phyloP scores from a whole-genome alignment of 1,284 basidiomycete species.

The Naganishia cerealis region DNA sequence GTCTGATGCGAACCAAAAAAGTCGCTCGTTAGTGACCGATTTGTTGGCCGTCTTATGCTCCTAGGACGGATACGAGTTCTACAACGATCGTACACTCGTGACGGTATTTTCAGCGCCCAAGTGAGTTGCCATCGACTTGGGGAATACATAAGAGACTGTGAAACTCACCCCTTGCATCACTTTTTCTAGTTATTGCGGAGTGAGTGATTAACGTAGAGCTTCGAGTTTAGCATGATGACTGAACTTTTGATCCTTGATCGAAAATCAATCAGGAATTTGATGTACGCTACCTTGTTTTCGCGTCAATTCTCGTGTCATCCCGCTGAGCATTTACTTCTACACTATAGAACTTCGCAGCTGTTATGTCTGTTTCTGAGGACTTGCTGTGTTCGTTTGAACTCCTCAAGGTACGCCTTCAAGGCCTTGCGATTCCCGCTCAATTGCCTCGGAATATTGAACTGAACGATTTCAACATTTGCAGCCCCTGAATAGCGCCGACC shows the following conservation, averaged over 20 bases:
- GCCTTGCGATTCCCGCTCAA: neutral
- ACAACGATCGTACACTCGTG: slow-evolving; percentile 97
- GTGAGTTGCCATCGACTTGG: slow-evolving; percentile 58
- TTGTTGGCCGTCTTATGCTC: neutral
- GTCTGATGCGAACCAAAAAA: slow-evolving; percentile 20
- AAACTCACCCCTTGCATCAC: slow-evolving; percentile 25
- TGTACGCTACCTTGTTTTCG: slow-evolving; percentile 17
- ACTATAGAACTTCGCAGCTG: slow-evolving; percentile 87
- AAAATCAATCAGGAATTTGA: slow-evolving; percentile 33
- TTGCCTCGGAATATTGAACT: neutral
- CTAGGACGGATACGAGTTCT: slow-evolving; percentile 95
- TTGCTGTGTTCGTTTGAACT: slow-evolving; percentile 96
- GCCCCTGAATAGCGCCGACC: slow-evolving; percentile 87
- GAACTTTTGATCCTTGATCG: neutral
- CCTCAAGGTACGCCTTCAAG: slow-evolving; percentile 63
- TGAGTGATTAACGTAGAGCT: slow-evolving; percentile 25
- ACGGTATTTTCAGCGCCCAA: slow-evolving; percentile 97
- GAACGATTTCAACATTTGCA: slow-evolving; percentile 6
- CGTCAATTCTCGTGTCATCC: neutral
- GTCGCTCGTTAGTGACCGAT: neutral
- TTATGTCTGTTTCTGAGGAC: slow-evolving; percentile 89
- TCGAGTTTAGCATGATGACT: slow-evolving; percentile 11
- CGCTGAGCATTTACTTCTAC: slow-evolving; percentile 1
- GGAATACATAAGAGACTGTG: neutral
- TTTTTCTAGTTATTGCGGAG: slow-evolving; percentile 49